phyloP scores from a whole-genome alignment of 345 rosid species.

The Acer campestre region DNA sequence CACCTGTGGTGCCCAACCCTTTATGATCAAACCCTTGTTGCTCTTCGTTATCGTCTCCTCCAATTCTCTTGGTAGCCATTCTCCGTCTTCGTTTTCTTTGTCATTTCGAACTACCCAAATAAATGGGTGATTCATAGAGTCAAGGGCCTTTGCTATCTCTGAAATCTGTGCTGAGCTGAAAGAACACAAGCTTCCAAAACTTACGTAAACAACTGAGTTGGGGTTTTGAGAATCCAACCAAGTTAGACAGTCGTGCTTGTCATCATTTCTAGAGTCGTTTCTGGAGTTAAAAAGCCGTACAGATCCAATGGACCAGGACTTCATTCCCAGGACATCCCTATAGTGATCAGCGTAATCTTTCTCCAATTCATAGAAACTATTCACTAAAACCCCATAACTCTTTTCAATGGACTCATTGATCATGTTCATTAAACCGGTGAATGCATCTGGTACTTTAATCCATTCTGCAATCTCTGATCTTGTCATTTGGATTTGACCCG shows the following conservation, averaged over 20 bases:
- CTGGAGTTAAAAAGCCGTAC: too few species aligned
- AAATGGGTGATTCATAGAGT: background rate
- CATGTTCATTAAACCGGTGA: background rate
- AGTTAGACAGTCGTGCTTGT: background rate
- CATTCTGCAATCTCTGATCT: background rate
- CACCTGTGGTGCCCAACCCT: background rate
- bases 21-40: slow-evolving; percentile 4
- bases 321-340: background rate
- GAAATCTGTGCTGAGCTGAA: background rate
- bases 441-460: background rate
- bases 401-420: background rate
- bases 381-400: background rate
- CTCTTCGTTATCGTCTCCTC: background rate
- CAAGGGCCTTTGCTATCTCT: background rate
- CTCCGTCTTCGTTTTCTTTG: background rate
- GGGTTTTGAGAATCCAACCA: slow-evolving; percentile 2
- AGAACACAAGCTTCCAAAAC: background rate
- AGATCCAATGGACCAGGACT: background rate
- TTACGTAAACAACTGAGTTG: background rate
- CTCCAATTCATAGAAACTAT: background rate
- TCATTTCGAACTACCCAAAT: background rate
- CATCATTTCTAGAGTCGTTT: background rate
- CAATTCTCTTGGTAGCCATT: background rate
- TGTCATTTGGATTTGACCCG: background rate
- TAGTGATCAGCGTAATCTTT: background rate